phyloP scores from a whole-genome alignment of 257 asterid species.

The Jacaranda copaia region DNA sequence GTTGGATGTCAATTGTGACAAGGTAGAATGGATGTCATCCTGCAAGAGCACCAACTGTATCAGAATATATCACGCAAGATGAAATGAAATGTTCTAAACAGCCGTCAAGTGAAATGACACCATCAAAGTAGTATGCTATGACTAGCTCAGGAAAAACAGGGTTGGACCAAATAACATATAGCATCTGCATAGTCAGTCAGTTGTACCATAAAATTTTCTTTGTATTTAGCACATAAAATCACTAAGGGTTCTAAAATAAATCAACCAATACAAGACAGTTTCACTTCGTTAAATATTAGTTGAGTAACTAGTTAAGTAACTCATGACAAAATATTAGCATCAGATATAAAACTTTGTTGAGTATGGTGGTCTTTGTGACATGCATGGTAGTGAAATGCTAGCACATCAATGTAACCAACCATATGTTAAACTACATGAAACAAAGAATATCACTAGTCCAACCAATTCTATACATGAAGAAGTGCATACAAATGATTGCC shows the following conservation, averaged over 20 bases:
- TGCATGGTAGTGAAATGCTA: too few species aligned
- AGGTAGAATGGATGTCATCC: slow-evolving; percentile 67
- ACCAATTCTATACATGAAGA: too few species aligned
- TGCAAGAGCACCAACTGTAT: slow-evolving; percentile 47
- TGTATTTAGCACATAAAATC: background rate
- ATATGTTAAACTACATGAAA: too few species aligned
- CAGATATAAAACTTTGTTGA: too few species aligned
- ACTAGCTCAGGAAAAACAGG: slow-evolving; percentile 2
- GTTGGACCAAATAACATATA: background rate
- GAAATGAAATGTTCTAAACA: slow-evolving; percentile 28
- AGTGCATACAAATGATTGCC: too few species aligned
- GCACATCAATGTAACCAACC: too few species aligned
- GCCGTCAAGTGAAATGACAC: slow-evolving; percentile 15
- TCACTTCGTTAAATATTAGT: too few species aligned
- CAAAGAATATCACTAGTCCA: too few species aligned
- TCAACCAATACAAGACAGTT: background rate
- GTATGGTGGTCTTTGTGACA: too few species aligned
- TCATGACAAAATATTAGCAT: too few species aligned
- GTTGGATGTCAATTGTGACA: slow-evolving; percentile 63
- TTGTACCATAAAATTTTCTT: slow-evolving; percentile 16
- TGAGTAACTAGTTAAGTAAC: too few species aligned
- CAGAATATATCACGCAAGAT: slow-evolving; percentile 30
- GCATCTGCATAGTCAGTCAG: background rate
- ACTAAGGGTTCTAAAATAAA: background rate
- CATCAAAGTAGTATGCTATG: slow-evolving; percentile 22